A percentile compares a stretch with the other conserved stretches of the same genome.
Evolutionary conservation across 257 asterid genomes (phyloP).

Genomic region (Marsdenia floribunda): DNA sequence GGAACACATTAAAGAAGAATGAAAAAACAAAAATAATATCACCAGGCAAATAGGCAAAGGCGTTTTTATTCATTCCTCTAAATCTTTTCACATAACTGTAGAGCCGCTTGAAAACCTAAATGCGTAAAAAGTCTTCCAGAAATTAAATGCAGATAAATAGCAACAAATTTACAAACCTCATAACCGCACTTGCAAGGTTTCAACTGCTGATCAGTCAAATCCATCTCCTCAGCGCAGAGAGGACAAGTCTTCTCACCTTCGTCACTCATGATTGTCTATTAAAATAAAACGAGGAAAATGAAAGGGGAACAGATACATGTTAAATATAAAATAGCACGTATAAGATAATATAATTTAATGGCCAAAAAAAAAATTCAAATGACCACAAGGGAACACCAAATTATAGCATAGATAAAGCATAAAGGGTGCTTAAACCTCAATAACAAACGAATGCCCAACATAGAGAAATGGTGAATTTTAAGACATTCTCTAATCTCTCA

Average conservation of each 20-base stretch:
- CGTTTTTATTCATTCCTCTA: background rate
- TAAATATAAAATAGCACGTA: background rate
- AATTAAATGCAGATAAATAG: slow-evolving; percentile 2
- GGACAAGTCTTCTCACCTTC: slow-evolving; percentile 95
- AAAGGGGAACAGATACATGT: background rate
- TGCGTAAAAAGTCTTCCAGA: background rate
- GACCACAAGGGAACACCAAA: background rate
- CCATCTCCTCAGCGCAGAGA: slow-evolving; percentile 99
- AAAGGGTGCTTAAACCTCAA: background rate
- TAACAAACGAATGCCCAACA: background rate
- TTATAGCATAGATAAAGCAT: background rate
- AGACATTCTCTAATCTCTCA: background rate
- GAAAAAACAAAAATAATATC: no score
- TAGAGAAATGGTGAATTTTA: background rate
- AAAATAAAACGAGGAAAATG: background rate
- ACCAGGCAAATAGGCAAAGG: no score
- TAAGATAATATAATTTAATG: background rate
- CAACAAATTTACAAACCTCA: slow-evolving; percentile 41
- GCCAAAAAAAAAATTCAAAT: no score
- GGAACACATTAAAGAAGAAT: background rate
- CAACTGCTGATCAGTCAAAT: slow-evolving; percentile 95
- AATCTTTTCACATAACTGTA: background rate
- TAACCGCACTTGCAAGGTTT: slow-evolving; percentile 99
- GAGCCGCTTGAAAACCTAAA: background rate
- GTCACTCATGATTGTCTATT: slow-evolving; percentile 73